Base-by-base conservation (phyloP, 2,329 filamentous ascomycete species). In the Plectosphaerella plurivora region DNA sequence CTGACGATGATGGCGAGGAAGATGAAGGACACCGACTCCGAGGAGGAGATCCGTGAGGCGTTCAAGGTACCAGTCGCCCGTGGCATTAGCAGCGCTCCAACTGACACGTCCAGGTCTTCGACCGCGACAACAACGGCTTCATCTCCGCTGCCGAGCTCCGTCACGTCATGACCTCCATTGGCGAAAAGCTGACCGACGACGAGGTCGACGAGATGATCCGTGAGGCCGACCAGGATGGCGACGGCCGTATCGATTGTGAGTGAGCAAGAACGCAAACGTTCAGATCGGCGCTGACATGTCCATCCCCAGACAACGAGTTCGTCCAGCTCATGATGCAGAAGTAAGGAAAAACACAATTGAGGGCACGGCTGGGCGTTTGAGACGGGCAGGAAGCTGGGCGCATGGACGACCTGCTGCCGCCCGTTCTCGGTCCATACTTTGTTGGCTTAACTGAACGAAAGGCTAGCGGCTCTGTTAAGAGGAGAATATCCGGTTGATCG, bases 251-350 rank as follows among this genome's bases (percentile, higher is more conserved):
- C 65, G 89, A 94, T 72, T 94, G 89, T 93, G 78, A 60, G 86
- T 18, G 18, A 22, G 22, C 15, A 20, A 28, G 47, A 7, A 10
- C 18, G 22, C 7, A 24, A 15, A 22, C 5, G 4, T 25, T 49
- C n/a, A 11, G 18, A 41, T 7, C 36, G n/a, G 1, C 18, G 28
- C 47, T 49, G n/a, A 49, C 18, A 25, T 8, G 4, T 4, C 15
- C 4, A 42, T 45, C 20, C 11, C 5, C 63, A 93, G 89, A 93
- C 77, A 93, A 93, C 78, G 89, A 94, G 74, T 94, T 94, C 68
- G 89, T 94, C 63, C 89, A 94, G 77, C 86, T 94, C 69, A 94
- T 94, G 89, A 93, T 94, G 89, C 89, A 94, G 82, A 93, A 93
- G 81, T 93, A 89, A 79, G 51, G 9, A 6, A 5, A 45, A 14